Evolutionary conservation across 306 rosid species (phyloP), one percentile per base, ranked within the genome.

Genomic region (Crotalaria pallida): DNA sequence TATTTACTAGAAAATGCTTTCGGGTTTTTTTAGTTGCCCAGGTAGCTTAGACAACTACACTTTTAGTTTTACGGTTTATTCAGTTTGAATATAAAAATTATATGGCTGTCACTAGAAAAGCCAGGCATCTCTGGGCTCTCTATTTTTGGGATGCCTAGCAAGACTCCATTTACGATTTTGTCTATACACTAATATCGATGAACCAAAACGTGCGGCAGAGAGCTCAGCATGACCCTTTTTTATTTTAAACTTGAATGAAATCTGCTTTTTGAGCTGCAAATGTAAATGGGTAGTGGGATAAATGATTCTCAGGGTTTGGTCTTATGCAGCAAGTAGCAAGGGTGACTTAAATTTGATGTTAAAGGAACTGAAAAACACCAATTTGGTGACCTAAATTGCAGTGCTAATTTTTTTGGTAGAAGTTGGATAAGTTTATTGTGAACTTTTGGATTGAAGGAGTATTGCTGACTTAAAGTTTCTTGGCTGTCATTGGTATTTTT

Each of bases 11-110:
- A 10, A 38, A 38, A 38, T 10, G 44, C n/a, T 9, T 38, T 13
- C 3, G 4, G 44, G 44, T 3, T 4, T 38, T 38, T 71, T 82
- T 76, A 68, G 80, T 81, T 79, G 77, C 72, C 71, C 65, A 58
- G 83, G 44, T 71, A 58, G 73, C 9, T 31, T 3, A 10, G 10
- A 38, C 13, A 10, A 38, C 44, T 10, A 10, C 9, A 13, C 44
- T 38, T 38, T 38, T 38, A 10, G 36, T 31, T 38, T 38, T 38
- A 38, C 4, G 0, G 9, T 38, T 38, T 38, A 38, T 38, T 38
- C 10, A 38, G 10, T 38, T 38, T 38, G 3, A 38, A 38, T 38
- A 8, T 9, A 38, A 38, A 27, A 31, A 31, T 31, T 38, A 38
- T 38, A 38, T 9, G 9, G 44, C 4, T 9, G 13, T 38, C 3